Evolutionary conservation across 495 filamentous ascomycete species (phyloP).

Genomic region (Cercophora newfieldiana): DNA sequence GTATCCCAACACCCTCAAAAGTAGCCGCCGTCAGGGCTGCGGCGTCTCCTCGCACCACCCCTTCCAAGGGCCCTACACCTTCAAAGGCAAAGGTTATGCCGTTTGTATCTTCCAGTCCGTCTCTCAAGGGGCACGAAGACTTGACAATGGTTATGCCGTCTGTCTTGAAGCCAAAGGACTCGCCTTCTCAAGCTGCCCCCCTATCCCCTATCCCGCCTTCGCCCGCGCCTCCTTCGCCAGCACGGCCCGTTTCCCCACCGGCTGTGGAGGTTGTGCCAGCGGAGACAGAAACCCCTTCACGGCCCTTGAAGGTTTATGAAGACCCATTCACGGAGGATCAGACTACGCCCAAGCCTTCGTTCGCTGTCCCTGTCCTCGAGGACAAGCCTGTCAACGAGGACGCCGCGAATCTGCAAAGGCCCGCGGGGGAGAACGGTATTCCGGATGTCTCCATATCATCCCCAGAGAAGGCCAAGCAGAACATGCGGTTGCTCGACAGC

Average conservation of each 20-base stretch:
- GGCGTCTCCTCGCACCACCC: constrained; percentile 41
- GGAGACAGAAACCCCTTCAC: constrained; percentile 34
- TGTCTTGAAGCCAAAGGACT: constrained; percentile 22
- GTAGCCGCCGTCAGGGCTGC: constrained; percentile 27
- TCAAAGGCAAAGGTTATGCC: constrained; percentile 28
- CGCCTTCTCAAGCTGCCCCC: constrained; percentile 11
- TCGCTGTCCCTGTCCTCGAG: constrained; percentile 49
- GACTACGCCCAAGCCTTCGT: constrained; percentile 41
- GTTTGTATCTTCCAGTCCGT: constrained; percentile 28
- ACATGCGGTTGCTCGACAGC: constrained; percentile 64
- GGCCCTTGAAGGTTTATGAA: constrained; percentile 57
- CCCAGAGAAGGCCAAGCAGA: constrained; percentile 54
- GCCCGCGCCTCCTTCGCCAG: constrained; percentile 11
- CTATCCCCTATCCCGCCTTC: too few species aligned
- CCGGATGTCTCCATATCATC: constrained; percentile 30
- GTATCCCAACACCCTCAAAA: constrained; percentile 39
- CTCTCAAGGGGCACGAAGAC: constrained; percentile 50
- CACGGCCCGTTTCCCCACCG: constrained; percentile 13
- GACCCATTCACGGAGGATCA: constrained; percentile 57
- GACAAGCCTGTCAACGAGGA: constrained; percentile 56
- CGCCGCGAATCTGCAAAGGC: constrained; percentile 41
- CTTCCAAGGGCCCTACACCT: constrained; percentile 39
- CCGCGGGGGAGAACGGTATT: constrained; percentile 19
- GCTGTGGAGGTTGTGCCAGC: constrained; percentile 24
- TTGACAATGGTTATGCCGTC: constrained; percentile 51